Conservation (phyloP, 257 asterid genomes). For the Solanum dulcamara region DNA sequence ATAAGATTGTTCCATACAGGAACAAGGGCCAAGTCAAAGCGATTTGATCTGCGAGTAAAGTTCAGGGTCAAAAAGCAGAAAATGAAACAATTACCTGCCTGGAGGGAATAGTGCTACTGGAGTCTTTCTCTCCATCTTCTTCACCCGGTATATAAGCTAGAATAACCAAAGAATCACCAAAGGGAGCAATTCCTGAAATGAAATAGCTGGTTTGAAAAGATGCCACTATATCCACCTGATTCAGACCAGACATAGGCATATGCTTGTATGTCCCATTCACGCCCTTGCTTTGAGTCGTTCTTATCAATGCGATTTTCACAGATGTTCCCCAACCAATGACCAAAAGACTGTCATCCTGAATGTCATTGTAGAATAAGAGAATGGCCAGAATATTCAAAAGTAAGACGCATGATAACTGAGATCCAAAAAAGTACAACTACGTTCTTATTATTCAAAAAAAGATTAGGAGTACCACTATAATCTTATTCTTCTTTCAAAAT, state of each 20-base stretch:
- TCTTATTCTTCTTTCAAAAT: background rate
- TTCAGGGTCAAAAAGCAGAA: background rate
- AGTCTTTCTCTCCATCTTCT: slow-evolving; percentile 83
- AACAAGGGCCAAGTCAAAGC: background rate
- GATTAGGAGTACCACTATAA: background rate
- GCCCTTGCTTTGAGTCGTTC: slow-evolving; percentile 45
- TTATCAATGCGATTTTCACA: slow-evolving; percentile 77
- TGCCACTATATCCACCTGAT: slow-evolving; percentile 93
- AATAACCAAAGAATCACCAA: slow-evolving; percentile 92
- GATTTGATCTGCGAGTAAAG: background rate
- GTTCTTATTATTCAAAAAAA: background rate
- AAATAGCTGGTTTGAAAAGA: slow-evolving; percentile 92
- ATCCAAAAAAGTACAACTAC: background rate
- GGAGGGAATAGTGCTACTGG: slow-evolving; percentile 64
- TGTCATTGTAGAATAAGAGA: slow-evolving; percentile 18
- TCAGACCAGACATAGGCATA: slow-evolving; percentile 62
- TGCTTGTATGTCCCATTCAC: slow-evolving; percentile 53
- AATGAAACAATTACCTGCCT: slow-evolving; percentile 53
- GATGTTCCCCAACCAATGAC: slow-evolving; percentile 99
- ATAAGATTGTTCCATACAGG: background rate
- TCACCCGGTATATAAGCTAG: slow-evolving; percentile 76
- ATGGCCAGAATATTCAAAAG: slow-evolving; percentile 6
- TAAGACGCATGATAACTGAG: background rate
- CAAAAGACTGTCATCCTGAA: slow-evolving; percentile 80
- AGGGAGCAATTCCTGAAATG: slow-evolving; percentile 98